These are phyloP conservation scores for Pogostemon cablin DNA, from an alignment of 257 asterid species.

Conservation along the genomic window DNA sequence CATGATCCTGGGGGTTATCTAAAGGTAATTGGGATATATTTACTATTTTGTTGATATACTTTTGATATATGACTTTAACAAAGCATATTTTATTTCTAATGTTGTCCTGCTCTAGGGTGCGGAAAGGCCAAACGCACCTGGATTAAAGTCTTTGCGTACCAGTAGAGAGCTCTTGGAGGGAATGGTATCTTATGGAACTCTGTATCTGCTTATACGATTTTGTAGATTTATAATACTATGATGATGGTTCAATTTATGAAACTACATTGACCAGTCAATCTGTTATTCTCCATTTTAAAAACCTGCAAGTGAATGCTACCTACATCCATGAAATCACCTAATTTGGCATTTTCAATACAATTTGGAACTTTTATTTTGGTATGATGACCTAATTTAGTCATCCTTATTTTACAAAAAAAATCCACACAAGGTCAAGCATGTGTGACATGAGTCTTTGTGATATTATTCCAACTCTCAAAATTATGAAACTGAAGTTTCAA, in stretches of 20 bases:
- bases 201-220: constrained; percentile 1
- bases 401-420: not conserved
- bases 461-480: constrained; percentile 15
- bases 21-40: constrained; percentile 52
- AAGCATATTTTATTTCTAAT: constrained; percentile 22
- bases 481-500: constrained; percentile 5
- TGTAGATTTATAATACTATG: constrained; percentile 14
- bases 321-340: not conserved
- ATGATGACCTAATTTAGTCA: not conserved
- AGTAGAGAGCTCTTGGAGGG: constrained; percentile 86
- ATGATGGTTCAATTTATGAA: not conserved
- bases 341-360: constrained; percentile 4
- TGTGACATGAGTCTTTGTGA: not conserved
- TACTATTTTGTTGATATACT: constrained; percentile 14
- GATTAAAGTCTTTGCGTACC: constrained; percentile 79
- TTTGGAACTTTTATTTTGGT: constrained; percentile 4
- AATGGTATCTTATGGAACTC: constrained; percentile 60
- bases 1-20: constrained; percentile 98
- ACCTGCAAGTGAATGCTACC: constrained; percentile 11
- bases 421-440: not conserved
- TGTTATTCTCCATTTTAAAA: constrained; percentile 12
- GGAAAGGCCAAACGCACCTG: constrained; percentile 80
- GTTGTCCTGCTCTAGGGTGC: constrained; percentile 65
- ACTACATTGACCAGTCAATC: constrained; percentile 19
- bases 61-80: constrained; percentile 7